Base-by-base conservation (phyloP, 2,329 filamentous ascomycete species). In the Bipolaris gigantea region DNA sequence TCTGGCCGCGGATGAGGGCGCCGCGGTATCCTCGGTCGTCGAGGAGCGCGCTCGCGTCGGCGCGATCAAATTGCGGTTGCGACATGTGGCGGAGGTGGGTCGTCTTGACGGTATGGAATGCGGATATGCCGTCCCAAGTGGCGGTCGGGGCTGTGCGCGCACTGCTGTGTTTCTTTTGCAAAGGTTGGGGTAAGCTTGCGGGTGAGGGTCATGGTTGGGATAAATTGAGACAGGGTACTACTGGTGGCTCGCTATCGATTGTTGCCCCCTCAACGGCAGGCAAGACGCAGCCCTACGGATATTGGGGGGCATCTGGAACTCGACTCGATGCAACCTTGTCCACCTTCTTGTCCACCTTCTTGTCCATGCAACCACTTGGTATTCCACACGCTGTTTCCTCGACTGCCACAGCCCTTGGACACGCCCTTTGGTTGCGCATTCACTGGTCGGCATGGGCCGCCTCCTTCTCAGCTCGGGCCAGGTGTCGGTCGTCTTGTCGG, bases 21-120 rank as follows among this genome's bases (percentile, higher is more conserved):
- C 87, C 89, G 11, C 79, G 81, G 71, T 90, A 89, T 72, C 93
- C 93, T 65, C 93, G 89, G 77, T 96, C 91, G 78, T 97, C 93
- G 72, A 97, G 89, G 73, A 96, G 79, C 16, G 78, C 77, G 65
- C 78, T 81, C 23, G 90, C 91, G 74, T 96, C 92, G 70, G 92
- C 92, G 73, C 87, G 87, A 75, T 92, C 85, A 69, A 83, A 64
- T 32, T 75, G 71, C 58, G 75, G 72, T 57, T 78, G 79, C 25
- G 67, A 62, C 61, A 66, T 66, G 46, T 54, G 54, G 54, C 39
- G n/a, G 19, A 4, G n/a, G 23, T 21, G 18, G 16, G 4, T 34
- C 21, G n/a, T 13, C 16, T 30, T 50, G 19, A n/a, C 13, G 9
- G n/a, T n/a, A 8, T 5, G 8, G 27, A n/a, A 21, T 4, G 23